These are phyloP conservation scores for Epichloe brachyelytri DNA, from an alignment of 2,329 filamentous ascomycete genomes.

Conservation along the genomic window DNA sequence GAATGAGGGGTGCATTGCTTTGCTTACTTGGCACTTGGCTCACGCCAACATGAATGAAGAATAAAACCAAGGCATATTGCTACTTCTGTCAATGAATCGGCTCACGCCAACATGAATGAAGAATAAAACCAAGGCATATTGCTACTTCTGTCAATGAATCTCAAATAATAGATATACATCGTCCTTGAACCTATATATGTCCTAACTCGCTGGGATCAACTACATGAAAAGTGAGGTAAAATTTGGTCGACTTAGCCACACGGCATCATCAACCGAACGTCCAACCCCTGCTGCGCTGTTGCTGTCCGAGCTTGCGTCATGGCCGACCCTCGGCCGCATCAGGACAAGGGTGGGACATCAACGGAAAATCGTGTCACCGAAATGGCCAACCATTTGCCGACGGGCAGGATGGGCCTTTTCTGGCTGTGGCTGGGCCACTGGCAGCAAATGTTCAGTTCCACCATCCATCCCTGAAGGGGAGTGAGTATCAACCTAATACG, in stretches of 20 bases:
- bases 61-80: no score
- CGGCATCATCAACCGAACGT: neutral
- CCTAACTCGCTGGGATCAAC: no score
- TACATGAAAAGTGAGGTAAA: no score
- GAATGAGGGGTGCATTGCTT: neutral
- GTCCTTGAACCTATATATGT: no score
- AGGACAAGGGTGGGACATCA: neutral
- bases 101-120: neutral
- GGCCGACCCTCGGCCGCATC: neutral
- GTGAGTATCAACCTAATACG: conserved; percentile 1
- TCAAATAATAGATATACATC: no score
- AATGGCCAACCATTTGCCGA: neutral
- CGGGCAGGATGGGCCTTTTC: neutral
- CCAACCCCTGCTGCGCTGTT: no score
- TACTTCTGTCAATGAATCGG: no score
- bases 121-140: no score
- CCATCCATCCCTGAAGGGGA: conserved; percentile 6
- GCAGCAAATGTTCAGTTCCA: conserved; percentile 4
- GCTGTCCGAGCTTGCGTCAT: no score
- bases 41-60: neutral
- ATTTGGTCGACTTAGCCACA: no score
- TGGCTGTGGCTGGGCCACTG: conserved; percentile 1
- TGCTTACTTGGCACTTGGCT: neutral
- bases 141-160: no score
- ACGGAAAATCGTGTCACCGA: conserved; percentile 1